A percentile compares a stretch with the other conserved stretches of the same genome.
Evolutionary conservation across 768 basidiomycete species (phyloP).

Genomic region (Obba rivulosa): DNA sequence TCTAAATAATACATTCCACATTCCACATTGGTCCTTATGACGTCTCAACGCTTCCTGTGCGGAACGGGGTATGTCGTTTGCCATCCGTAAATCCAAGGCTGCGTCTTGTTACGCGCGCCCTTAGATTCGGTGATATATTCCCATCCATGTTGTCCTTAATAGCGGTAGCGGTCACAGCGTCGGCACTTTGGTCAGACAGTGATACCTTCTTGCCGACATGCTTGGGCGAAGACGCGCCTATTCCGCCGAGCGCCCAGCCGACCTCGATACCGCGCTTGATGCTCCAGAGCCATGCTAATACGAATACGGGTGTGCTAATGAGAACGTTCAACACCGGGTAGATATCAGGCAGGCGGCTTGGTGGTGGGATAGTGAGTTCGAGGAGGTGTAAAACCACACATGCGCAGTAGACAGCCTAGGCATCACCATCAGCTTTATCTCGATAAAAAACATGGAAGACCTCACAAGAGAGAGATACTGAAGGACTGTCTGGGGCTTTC

Average conservation of each 20-base stretch:
- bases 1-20: no score
- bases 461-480: conserved; percentile 50
- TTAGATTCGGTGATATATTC: no score
- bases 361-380: conserved; percentile 59
- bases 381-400: conserved; percentile 55
- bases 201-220: background rate
- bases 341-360: conserved; percentile 77
- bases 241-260: conserved; percentile 71
- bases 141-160: no score
- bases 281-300: conserved; percentile 84
- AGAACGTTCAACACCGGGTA: conserved; percentile 84
- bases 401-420: conserved; percentile 49
- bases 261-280: conserved; percentile 76
- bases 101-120: no score
- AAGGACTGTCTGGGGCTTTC: conserved; percentile 42
- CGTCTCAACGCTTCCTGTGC: no score
- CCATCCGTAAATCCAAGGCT: no score
- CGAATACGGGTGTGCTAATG: conserved; percentile 75
- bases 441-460: conserved; percentile 9
- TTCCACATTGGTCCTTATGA: no score
- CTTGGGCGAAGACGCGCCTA: conserved; percentile 19
- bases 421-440: background rate
- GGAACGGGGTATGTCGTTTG: no score
- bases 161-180: no score
- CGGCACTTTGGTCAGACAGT: no score